Evolutionary conservation across 2,329 filamentous ascomycete species (phyloP), one percentile per base, ranked within the genome.

Genomic region (Xylariales sp.): DNA sequence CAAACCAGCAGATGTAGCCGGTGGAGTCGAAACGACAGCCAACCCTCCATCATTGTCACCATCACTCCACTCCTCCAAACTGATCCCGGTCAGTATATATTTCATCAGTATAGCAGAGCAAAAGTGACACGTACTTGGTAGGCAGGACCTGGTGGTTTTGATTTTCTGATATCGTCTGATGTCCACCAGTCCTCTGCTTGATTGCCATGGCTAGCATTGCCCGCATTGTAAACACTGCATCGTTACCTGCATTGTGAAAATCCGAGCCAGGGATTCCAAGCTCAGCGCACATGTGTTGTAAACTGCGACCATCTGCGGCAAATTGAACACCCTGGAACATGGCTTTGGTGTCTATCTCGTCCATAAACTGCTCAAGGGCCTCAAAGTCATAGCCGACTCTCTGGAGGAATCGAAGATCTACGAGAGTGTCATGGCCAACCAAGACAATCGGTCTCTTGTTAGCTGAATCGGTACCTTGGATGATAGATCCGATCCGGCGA

Each of bases 241-340:
- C 89, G 47, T 95, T 95, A 2, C 89, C 81, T 0, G 83, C 89
- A 53, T 95, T 95, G 60, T 95, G 89, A n/a, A 91, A 67, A 49
- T 85, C 70, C 59, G 68, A 76, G 29, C 70, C 76, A 0, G 63
- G 51, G 7, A 94, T 75, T 3, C 74, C 75, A 19, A 95, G 66
- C 5, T 83, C 72, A 5, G 60, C 52, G 17, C 95, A 72, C 12
- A 94, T 69, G 5, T 50, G 64, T 1, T 64, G 65, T 2, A 97
- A 71, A 2, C 73, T 74, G 12, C 73, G 70, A 4, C 69, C 56
- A 3, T 83, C 66, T 1, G 55, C 50, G 16, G 75, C 70, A 12
- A 71, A 67, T 21, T 70, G 71, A 52, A 83, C 73, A 12, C 77
- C 74, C 43, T 81, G 78, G 61, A 84, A 85, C 56, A 96, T 73